Percentiles rank a stretch among this genome's conserved stretches.
Evolutionary conservation across 495 filamentous ascomycete genomes (phyloP).

Genomic region (Penicillium lividum): DNA sequence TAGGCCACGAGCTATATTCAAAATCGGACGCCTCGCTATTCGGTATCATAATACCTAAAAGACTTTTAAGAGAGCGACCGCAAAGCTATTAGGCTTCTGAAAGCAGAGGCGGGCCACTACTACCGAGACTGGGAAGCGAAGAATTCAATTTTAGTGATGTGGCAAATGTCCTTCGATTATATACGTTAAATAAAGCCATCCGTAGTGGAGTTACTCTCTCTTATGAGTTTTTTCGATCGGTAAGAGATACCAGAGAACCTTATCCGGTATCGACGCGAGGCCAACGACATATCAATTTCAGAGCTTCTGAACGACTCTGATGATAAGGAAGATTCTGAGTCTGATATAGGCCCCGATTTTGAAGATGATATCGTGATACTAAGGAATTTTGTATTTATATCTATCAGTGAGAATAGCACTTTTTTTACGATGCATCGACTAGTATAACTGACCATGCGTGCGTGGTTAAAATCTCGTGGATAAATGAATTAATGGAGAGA

Average conservation of each 20-base stretch:
- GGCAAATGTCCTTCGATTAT: conserved; percentile 51
- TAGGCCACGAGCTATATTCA: conserved; percentile 50
- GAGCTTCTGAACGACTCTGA: no score
- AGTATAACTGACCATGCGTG: no score
- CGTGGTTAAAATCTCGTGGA: no score
- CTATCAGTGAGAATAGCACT: no score
- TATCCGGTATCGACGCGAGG: conserved; percentile 12
- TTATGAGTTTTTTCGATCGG: conserved; percentile 37
- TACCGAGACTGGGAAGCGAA: neutral
- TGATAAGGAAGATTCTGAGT: no score
- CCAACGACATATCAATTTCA: no score
- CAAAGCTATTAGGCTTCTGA: conserved; percentile 37
- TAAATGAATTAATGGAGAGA: no score
- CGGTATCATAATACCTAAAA: conserved; percentile 33
- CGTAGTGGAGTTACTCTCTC: conserved; percentile 30
- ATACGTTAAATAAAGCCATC: conserved; percentile 29
- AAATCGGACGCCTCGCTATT: conserved; percentile 6
- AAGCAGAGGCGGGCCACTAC: conserved; percentile 38
- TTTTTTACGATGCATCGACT: no score
- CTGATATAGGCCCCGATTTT: no score
- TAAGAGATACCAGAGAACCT: conserved; percentile 29
- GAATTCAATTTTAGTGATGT: no score
- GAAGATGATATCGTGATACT: no score
- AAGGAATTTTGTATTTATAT: no score
- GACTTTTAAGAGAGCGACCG: conserved; percentile 38